Evolutionary conservation across 495 filamentous ascomycete species (phyloP).

Genomic region (Hypoxylon intermedium): DNA sequence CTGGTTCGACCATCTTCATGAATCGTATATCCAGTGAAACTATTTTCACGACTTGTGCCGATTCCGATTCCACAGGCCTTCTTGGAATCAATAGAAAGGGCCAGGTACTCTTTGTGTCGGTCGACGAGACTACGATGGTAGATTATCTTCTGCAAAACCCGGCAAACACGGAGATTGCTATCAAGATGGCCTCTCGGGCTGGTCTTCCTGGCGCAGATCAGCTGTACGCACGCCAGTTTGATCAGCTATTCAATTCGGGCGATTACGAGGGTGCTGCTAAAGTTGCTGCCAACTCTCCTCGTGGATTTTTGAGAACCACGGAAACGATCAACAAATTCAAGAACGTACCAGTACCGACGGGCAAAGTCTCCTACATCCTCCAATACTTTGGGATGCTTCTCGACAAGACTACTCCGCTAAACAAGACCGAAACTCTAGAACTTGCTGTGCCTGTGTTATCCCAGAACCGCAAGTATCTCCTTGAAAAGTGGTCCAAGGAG

Average conservation of each 20-base stretch:
- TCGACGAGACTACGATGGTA: constrained; percentile 89
- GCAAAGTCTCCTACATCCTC: constrained; percentile 88
- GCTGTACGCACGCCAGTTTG: constrained; percentile 91
- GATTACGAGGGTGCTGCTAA: constrained; percentile 90
- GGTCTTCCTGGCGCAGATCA: constrained; percentile 94
- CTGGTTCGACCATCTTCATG: constrained; percentile 98
- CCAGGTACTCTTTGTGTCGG: constrained; percentile 89
- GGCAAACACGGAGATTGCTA: constrained; percentile 85
- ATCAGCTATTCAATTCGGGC: constrained; percentile 75
- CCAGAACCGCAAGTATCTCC: constrained; percentile 91
- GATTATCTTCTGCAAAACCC: constrained; percentile 95
- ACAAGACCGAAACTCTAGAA: constrained; percentile 91
- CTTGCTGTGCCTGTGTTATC: constrained; percentile 89
- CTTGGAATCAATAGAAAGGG: constrained; percentile 97
- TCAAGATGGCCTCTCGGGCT: constrained; percentile 93
- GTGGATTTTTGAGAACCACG: constrained; percentile 90
- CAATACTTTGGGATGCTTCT: constrained; percentile 98
- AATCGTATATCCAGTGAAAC: constrained; percentile 99
- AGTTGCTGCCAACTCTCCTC: constrained; percentile 93
- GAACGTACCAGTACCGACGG: constrained; percentile 73
- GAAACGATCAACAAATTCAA: constrained; percentile 97
- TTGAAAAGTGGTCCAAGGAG: constrained; percentile 97
- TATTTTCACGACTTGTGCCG: constrained; percentile 90
- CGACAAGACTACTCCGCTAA: constrained; percentile 85
- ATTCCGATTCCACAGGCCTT: constrained; percentile 83